Evolutionary conservation across 345 rosid species (phyloP), one percentile per base, ranked within the genome.

Genomic region (Populus deltoides): DNA sequence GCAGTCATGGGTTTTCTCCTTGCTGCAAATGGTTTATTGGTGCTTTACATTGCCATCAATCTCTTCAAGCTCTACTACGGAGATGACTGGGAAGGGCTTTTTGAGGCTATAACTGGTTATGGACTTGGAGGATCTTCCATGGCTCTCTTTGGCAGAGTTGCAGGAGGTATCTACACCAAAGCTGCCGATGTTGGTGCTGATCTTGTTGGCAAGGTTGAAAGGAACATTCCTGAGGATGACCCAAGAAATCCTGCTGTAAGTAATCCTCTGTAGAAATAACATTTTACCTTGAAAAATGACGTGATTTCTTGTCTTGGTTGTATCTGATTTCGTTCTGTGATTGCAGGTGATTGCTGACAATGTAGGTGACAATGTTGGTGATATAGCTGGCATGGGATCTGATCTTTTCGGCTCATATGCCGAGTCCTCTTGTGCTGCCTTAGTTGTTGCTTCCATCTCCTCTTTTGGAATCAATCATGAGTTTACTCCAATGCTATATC

Each of bases 141-240:
- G 94, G 94, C 97, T 49, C 90, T 92, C 55, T 90, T 92, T 80
- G 93, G 94, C 31, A 89, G 94, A 88, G 97, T 92, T 78, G 97
- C 90, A 68, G 93, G 97, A 66, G 97, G 97, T 36, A 92, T 92
- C 74, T 92, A 92, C 83, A 92, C 94, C 45, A 92, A 92, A 79
- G 97, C 93, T 81, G 97, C 93, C 78, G 97, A 90, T 87, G 97
- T 92, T 55, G 94, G 97, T 90, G 97, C 94, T 25, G 97, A 92
- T 84, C 97, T 92, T 81, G 97, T 92, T 13, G 97, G 97, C 68
- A 92, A 92, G 83, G 90, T 92, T 53, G 97, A 92, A 82, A 89
- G 90, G 83, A 90, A 92, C 75, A 90, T 92, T 69, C 94, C 97
- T 5, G 97, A 90, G 84, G 93, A 92, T 80, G 93, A 92, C 81